Conservation (phyloP, 208 protist genomes). For the Acanthamoeba sp. region DNA sequence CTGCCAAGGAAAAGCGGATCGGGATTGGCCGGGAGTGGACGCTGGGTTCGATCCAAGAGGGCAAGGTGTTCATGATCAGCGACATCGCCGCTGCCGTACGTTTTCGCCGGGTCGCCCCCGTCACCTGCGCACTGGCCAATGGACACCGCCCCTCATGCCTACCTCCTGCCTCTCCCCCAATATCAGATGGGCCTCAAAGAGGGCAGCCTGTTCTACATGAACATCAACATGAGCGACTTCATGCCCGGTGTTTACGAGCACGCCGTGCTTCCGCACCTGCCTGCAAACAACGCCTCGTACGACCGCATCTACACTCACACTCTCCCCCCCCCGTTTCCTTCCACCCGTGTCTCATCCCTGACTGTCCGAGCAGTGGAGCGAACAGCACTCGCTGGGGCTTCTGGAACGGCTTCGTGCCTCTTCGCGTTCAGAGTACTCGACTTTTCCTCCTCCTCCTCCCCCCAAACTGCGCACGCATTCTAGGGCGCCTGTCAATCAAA, state of each 20-base stretch:
- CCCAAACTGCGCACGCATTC: too few species aligned
- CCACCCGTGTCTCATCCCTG: neutral
- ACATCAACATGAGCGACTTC: slow-evolving; percentile 37
- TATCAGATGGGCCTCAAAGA: neutral
- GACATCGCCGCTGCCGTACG: slow-evolving; percentile 6
- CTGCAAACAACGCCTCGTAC: slow-evolving; percentile 1
- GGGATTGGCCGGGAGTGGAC: slow-evolving; percentile 27
- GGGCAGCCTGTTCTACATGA: slow-evolving; percentile 32
- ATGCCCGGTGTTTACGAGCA: slow-evolving; percentile 33
- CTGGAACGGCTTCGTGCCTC: slow-evolving; percentile 24
- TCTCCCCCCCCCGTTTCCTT: neutral
- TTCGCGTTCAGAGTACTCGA: slow-evolving; percentile 1
- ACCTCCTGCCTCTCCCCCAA: too few species aligned
- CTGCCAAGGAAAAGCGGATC: slow-evolving; percentile 23
- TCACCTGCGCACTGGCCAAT: too few species aligned
- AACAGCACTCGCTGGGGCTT: slow-evolving; percentile 18
- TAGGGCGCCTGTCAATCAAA: too few species aligned
- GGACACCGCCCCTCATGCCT: neutral
- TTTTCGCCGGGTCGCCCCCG: too few species aligned
- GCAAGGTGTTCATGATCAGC: slow-evolving; percentile 40
- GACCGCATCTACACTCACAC: neutral
- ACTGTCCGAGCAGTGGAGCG: neutral
- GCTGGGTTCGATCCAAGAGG: neutral
- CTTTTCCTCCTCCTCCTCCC: neutral
- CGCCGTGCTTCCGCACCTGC: neutral